Evolutionary conservation across 352 stramenopile genomes (phyloP).

Genomic region (Phytophthora pisi): DNA sequence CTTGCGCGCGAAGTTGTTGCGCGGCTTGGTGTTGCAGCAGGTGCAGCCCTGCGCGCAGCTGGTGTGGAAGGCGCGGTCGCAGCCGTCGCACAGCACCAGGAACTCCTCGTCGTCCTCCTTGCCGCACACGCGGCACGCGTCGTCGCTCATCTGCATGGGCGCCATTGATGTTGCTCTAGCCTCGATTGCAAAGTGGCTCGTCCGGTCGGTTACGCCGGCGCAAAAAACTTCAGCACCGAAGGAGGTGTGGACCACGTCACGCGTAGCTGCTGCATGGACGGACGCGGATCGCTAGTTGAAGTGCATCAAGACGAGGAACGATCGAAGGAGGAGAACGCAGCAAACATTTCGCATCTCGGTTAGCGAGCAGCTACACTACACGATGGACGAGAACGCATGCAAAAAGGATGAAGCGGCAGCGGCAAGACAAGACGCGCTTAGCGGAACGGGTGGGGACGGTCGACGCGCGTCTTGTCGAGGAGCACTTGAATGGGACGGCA

Average conservation of each 20-base stretch:
- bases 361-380: slow-evolving; percentile 7
- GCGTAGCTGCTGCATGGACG: slow-evolving; percentile 7
- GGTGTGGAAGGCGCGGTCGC: slow-evolving; percentile 78
- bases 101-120: slow-evolving; percentile 79
- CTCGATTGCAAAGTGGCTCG: slow-evolving; percentile 16
- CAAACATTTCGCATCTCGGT: slow-evolving; percentile 2
- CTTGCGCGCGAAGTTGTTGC: slow-evolving; percentile 80
- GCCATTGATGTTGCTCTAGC: slow-evolving; percentile 20
- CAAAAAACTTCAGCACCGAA: slow-evolving; percentile 18
- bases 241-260: slow-evolving; percentile 23
- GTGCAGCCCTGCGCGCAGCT: slow-evolving; percentile 76
- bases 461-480: slow-evolving; percentile 11
- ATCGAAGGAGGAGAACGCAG: not conserved
- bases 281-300: slow-evolving; percentile 12
- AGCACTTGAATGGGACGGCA: not conserved
- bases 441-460: not conserved
- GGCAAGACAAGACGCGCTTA: slow-evolving; percentile 7
- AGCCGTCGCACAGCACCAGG: slow-evolving; percentile 83
- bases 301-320: not conserved
- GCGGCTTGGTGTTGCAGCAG: slow-evolving; percentile 79
- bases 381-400: slow-evolving; percentile 12
- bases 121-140: slow-evolving; percentile 83
- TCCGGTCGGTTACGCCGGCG: slow-evolving; percentile 3
- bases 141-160: slow-evolving; percentile 52
- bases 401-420: slow-evolving; percentile 6